Evolutionary conservation across 2,329 filamentous ascomycete species (phyloP), one percentile per base, ranked within the genome.

Genomic region (Rhynchosporium agropyri): DNA sequence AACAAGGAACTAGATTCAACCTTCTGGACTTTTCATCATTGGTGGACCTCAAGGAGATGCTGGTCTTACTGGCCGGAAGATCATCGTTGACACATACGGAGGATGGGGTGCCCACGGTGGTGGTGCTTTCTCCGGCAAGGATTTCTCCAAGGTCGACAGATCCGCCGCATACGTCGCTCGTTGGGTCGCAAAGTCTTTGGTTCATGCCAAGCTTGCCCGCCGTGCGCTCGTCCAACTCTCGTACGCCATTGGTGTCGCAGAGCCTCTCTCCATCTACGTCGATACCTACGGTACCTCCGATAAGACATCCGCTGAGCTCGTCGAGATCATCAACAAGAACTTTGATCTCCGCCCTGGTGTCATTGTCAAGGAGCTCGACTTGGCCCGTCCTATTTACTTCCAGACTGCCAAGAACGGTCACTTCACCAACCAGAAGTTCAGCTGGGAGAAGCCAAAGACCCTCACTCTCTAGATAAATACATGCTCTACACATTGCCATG

Each of bases 91-190:
- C 83, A 98, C 95, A 79, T 99, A 99, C 83, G 95, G 95, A 84
- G 95, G 95, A 76, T 98, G 95, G 95, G 95, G 95, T 83, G 95
- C 95, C 74, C 95, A 99, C 86, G 95, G 95, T 85, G 95, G 95
- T 85, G 95, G 95, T 89, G 95, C 95, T 79, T 99, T 99, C 90
- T 98, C 95, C 75, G 95, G 95, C 76, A 99, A 99, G 89, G 95
- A 99, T 80, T 99, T 97, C 88, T 97, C 92, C 86, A 99, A 99
- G 88, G 95, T 99, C 81, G 95, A 99, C 79, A 91, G 95, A 74
- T 98, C 95, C 60, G 95, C 95, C 71, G 95, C 95, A 76, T 99
- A 99, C 83, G 88, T 98, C 73, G 93, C 86, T 72, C 92, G 95
- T 78, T 99, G 95, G 95, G 93, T 99, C 79, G 95, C 95, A 82